Evolutionary conservation across 331 rosid species (phyloP).

Genomic region (Ulmus americana): DNA sequence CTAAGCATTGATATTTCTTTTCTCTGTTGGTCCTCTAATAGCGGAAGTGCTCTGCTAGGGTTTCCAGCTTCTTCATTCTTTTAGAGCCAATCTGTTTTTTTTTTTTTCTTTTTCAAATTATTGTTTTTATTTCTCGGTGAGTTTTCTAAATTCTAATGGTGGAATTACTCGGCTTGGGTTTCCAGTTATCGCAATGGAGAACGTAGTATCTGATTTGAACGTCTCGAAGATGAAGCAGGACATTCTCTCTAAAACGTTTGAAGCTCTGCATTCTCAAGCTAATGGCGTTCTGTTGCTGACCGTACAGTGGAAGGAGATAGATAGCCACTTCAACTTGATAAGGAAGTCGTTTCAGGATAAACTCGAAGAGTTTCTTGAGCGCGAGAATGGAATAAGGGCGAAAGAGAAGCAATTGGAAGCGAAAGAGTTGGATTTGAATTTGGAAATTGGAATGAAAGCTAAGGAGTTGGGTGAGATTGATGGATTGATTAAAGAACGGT

Average conservation of each 20-base stretch:
- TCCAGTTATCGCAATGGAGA: constrained; percentile 29
- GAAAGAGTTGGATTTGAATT: neutral
- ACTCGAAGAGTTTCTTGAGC: constrained; percentile 14
- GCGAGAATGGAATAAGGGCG: constrained; percentile 18
- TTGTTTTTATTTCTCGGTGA: too few relatives aligned
- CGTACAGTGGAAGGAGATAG: constrained; percentile 48
- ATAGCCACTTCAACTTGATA: constrained; percentile 38
- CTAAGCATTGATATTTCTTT: too few relatives aligned
- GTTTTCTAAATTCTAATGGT: neutral
- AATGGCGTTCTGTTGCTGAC: constrained; percentile 20
- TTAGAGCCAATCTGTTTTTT: too few relatives aligned
- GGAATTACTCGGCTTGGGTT: neutral
- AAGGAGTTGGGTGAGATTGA: constrained; percentile 4
- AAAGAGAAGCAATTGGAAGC: constrained; percentile 27
- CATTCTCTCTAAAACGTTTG: constrained; percentile 25
- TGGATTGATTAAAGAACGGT: constrained; percentile 19
- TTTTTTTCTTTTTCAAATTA: too few relatives aligned
- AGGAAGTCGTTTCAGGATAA: constrained; percentile 17
- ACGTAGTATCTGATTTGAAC: constrained; percentile 23
- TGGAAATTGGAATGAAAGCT: neutral
- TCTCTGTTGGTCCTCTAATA: neutral
- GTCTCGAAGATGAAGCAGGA: constrained; percentile 34
- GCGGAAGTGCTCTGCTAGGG: neutral
- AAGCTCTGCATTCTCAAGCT: constrained; percentile 34
- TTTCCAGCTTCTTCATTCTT: too few relatives aligned